Percentiles rank a stretch among this genome's conserved stretches.
phyloP scores from a whole-genome alignment of 2,329 filamentous ascomycete genomes.

The Microthyrium microscopicum region DNA sequence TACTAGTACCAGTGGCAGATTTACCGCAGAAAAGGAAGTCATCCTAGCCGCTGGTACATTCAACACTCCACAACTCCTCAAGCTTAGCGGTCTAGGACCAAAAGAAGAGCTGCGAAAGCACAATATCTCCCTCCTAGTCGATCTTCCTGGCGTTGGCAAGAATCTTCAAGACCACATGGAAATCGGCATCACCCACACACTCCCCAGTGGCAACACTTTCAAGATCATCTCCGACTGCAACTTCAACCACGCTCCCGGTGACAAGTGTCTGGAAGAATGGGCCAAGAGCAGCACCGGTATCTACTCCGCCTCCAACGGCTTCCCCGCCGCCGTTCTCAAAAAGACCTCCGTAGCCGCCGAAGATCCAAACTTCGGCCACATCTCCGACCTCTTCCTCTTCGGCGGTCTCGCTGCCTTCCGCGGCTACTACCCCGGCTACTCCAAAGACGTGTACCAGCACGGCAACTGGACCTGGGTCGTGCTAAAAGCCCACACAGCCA shows the following conservation, averaged over 20 bases:
- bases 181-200: background rate
- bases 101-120: constrained; percentile 23
- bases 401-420: background rate
- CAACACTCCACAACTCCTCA: constrained; percentile 48
- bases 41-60: constrained; percentile 39
- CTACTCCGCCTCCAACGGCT: background rate
- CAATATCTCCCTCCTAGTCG: constrained; percentile 10
- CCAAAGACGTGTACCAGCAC: background rate
- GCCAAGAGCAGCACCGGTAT: background rate
- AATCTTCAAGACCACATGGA: constrained; percentile 40
- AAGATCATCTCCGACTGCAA: background rate
- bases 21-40: constrained; percentile 19
- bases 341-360: background rate
- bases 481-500: background rate
- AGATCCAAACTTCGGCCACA: no score
- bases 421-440: constrained; percentile 1
- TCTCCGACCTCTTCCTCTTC: background rate
- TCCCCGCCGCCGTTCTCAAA: background rate
- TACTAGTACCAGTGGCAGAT: background rate
- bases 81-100: constrained; percentile 48
- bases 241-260: background rate
- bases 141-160: constrained; percentile 40
- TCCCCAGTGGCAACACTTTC: background rate
- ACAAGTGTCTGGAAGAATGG: constrained; percentile 1
- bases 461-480: background rate